Base-by-base conservation (phyloP, 495 filamentous ascomycete genomes). In the Aspergillus bertholletiae region DNA sequence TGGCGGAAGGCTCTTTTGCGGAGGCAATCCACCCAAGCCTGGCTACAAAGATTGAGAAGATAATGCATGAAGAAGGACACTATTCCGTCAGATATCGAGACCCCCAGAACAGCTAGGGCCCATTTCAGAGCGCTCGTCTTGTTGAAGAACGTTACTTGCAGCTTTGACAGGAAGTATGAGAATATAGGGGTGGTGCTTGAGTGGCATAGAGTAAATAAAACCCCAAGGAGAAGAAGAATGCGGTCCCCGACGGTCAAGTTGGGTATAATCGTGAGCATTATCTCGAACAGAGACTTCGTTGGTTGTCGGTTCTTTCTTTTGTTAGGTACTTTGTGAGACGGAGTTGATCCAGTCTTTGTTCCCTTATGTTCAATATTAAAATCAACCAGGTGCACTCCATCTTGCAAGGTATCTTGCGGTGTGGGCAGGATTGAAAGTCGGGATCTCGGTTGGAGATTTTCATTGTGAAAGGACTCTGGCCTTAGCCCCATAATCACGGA, bases 211-310 rank as follows among this genome's bases (percentile, higher is more conserved):
- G 88, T 82, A 28, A 79, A 74, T 2, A 80, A 28, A 27, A 90
- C 74, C 0, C 88, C 91, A 2, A 82, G 45, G 3, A 88, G 24
- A 0, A 96, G 71, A 37, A 84, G 65, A 0, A 80, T 3, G 5
- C 80, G 82, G 23, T 84, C 74, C 2, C 50, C 68, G 35, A 50
- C 52, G 5, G 74, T 71, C 8, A 97, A 66, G 1, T 65, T 80
- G 2, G 90, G 89, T 82, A 89, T 87, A 5, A 96, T 76, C 0
- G 89, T 93, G 22, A 68, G 62, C 44, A 96, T 73, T n/a, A 95
- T 91, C 34, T 72, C 61, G 7, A 56, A 63, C 0, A 92, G 59
- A 1, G 85, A 56, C 11, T 64, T 49, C 22, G 48, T 48, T 17
- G 63, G 50, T 6, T 40, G 21, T 17, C 62, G 53, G 49, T 60